Conservation (phyloP, 208 protist species). For the Acanthamoeba lenticulata region DNA sequence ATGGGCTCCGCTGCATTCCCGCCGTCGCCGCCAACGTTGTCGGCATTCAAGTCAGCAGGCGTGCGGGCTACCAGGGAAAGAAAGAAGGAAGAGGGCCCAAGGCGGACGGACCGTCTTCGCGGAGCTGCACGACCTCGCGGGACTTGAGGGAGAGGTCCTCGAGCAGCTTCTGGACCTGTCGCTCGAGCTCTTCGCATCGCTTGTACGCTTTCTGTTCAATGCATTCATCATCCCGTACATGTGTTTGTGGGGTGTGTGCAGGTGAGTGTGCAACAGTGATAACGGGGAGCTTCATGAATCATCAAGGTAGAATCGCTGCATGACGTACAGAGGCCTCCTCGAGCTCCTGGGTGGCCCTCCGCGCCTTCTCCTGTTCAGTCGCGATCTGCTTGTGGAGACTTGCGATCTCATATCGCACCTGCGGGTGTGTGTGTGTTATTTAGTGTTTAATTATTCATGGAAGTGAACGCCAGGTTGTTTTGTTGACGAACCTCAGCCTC, state of each 20-base stretch:
- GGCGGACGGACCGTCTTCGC: background rate
- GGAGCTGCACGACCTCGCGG: background rate
- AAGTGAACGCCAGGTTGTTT: background rate
- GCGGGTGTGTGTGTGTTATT: background rate
- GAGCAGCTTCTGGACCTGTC: background rate
- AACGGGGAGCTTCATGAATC: background rate
- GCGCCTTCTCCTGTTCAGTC: background rate
- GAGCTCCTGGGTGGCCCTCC: background rate
- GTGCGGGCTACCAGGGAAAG: background rate
- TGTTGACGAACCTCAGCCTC: background rate
- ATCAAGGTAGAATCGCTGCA: background rate
- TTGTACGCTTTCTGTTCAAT: background rate
- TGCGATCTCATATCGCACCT: background rate
- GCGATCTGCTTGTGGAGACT: conserved; percentile 5
- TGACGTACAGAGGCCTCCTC: background rate
- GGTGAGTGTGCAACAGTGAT: background rate
- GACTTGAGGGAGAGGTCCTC: conserved; percentile 21
- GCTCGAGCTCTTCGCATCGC: background rate
- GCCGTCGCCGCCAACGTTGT: background rate
- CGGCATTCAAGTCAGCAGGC: too few relatives aligned
- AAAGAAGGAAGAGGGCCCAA: background rate
- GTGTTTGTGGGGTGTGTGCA: too few relatives aligned
- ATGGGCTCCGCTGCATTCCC: background rate
- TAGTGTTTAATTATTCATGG: background rate
- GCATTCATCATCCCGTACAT: too few relatives aligned